Evolutionary conservation across 371 early-diverging fungal genomes (phyloP).

Genomic region (Lichtheimia hyalospora): DNA sequence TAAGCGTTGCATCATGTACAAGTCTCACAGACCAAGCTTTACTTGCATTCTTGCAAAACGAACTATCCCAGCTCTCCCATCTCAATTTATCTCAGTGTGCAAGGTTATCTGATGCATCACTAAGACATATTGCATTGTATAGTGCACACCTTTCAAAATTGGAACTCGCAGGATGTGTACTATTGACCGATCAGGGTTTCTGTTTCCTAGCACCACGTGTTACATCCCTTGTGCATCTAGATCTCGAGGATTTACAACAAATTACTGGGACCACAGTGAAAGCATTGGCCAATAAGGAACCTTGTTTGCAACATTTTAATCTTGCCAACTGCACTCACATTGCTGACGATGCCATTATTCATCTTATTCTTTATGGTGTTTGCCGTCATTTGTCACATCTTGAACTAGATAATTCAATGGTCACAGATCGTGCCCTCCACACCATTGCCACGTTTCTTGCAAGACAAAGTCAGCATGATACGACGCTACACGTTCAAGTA

Average conservation of each 20-base stretch:
- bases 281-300: constrained; percentile 41
- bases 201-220: constrained; percentile 40
- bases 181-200: constrained; percentile 51
- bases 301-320: constrained; percentile 35
- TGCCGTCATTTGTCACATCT: constrained; percentile 31
- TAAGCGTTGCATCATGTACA: constrained; percentile 50
- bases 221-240: constrained; percentile 36
- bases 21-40: constrained; percentile 45
- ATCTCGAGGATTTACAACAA: constrained; percentile 54
- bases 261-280: constrained; percentile 51
- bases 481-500: constrained; percentile 31
- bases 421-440: constrained; percentile 34
- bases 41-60: constrained; percentile 28
- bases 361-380: constrained; percentile 30
- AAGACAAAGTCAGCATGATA: neutral
- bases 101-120: constrained; percentile 40
- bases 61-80: constrained; percentile 26
- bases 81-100: constrained; percentile 53
- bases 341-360: constrained; percentile 39
- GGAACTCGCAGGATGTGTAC: constrained; percentile 50
- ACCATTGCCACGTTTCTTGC: constrained; percentile 25
- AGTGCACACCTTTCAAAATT: constrained; percentile 45
- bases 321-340: constrained; percentile 54
- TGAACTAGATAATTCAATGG: constrained; percentile 39
- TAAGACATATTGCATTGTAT: constrained; percentile 38